Base-by-base conservation (phyloP, 78 protist genomes). In the Dictyostelium capitatum region DNA sequence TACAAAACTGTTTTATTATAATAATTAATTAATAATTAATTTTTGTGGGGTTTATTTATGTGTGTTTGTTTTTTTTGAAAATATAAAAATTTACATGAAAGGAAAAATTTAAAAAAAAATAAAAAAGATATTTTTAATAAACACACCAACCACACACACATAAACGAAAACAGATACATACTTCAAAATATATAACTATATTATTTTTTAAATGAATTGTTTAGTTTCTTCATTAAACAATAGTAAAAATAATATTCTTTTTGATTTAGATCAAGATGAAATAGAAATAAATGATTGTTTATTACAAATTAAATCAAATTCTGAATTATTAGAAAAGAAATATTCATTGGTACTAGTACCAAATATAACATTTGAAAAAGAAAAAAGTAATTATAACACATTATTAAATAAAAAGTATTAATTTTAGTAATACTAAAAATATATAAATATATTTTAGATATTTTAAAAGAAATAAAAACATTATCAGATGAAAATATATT, bases 361-460 rank as follows among this genome's bases (percentile, higher is more conserved):
- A 62, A 62, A 62, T 30, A 30, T 67, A 32, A 67, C 19, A 30
- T 67, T 67, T 30, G 75, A 67, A 67, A 47, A 67, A 67, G 75
- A 67, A 67, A 67, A 67, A 32, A 67, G 75, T 67, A 67, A 67
- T 0, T 28, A 64, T 1, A 4, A 28, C 11, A 8, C 30, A 10
- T 11, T 62, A 1, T 4, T 25, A 25, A 62, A 10, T 25, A 12
- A 28, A 12, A 28, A 64, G 28, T 25, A 9, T 3, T 0, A 64
- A 64, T 2, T 8, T 17, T 23, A 6, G 11, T 7, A 54, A 14
- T 59, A 54, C 14, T 19, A 54, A 54, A 10, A 51, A 12, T 51
- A 51, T 51, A 7, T 51, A 51, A 8, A 51, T 51, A 51, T 51
- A 51, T 6, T 12, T 51, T 5, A 15, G 75, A 67, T 15, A 30